These are phyloP conservation scores for Suhomyces sp. DNA, from an alignment of 805 yeast species.

Conservation along the genomic window DNA sequence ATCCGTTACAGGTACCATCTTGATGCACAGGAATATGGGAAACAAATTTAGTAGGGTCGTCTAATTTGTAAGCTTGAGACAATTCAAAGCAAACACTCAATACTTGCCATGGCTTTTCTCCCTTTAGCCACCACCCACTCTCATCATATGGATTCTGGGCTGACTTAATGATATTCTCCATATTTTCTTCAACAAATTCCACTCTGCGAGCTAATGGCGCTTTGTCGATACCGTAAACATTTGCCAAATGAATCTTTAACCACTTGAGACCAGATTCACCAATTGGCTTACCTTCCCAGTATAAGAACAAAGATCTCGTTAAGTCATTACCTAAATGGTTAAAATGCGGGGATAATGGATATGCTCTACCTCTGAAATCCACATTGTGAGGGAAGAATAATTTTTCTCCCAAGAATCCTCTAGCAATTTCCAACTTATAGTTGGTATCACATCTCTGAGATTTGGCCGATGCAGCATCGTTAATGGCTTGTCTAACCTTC, in stretches of 20 bases:
- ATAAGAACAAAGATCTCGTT: slow-evolving; percentile 66
- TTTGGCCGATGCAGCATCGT: slow-evolving; percentile 64
- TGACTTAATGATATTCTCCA: slow-evolving; percentile 53
- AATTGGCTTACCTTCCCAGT: slow-evolving; percentile 73
- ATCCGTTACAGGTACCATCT: slow-evolving; percentile 85
- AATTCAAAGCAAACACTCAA: slow-evolving; percentile 69
- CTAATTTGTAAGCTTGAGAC: slow-evolving; percentile 56
- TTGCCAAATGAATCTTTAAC: slow-evolving; percentile 75
- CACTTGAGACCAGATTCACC: slow-evolving; percentile 67
- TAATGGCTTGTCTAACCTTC: slow-evolving; percentile 53
- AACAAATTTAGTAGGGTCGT: slow-evolving; percentile 62
- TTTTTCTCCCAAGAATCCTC: slow-evolving; percentile 78
- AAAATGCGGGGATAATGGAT: slow-evolving; percentile 77
- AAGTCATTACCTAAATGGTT: slow-evolving; percentile 80
- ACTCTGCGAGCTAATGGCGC: slow-evolving; percentile 65
- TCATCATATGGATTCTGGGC: slow-evolving; percentile 63
- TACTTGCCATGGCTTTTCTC: slow-evolving; percentile 85
- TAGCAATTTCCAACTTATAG: slow-evolving; percentile 90
- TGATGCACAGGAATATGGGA: slow-evolving; percentile 81
- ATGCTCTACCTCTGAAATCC: slow-evolving; percentile 83
- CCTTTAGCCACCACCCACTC: slow-evolving; percentile 65
- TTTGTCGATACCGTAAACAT: slow-evolving; percentile 73
- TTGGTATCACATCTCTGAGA: slow-evolving; percentile 93
- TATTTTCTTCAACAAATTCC: slow-evolving; percentile 54
- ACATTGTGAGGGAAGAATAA: slow-evolving; percentile 78